These are phyloP conservation scores for Melocanna baccifera DNA, from an alignment of 176 grass and related monocot species.

Conservation along the genomic window DNA sequence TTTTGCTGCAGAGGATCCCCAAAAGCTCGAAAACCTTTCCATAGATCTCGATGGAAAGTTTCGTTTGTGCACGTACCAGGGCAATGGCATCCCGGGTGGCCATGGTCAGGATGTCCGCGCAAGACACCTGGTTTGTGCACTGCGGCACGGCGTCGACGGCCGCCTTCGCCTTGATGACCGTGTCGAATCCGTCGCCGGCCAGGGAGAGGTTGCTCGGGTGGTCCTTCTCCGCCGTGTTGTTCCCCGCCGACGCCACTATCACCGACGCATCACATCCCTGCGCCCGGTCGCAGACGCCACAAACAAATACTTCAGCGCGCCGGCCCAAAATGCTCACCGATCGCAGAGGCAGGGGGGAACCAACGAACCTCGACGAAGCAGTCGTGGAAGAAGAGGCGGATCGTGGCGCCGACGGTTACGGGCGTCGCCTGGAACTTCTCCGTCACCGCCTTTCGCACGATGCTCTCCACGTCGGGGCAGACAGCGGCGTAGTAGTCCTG, in stretches of 20 bases:
- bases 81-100: conserved; percentile 77
- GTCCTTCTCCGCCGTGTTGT: conserved; percentile 95
- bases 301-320: not conserved
- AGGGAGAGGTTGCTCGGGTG: conserved; percentile 69
- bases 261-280: conserved; percentile 92
- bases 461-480: conserved; percentile 71
- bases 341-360: not conserved
- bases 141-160: conserved; percentile 68
- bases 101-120: conserved; percentile 86
- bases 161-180: conserved; percentile 80
- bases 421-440: conserved; percentile 57
- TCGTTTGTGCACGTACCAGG: conserved; percentile 25
- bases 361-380: conserved; percentile 75
- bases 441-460: conserved; percentile 58
- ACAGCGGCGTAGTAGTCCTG: conserved; percentile 56
- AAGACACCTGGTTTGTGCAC: conserved; percentile 78
- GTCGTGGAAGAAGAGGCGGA: conserved; percentile 96
- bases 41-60: conserved; percentile 3
- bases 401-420: conserved; percentile 58
- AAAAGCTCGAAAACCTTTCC: conserved; percentile 17
- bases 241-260: conserved; percentile 61
- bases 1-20: not conserved
- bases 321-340: not conserved
- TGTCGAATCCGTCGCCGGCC: conserved; percentile 95
- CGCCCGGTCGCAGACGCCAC: not conserved